Base-by-base conservation (phyloP, 1,284 basidiomycete species). In the Marasmius sp. region DNA sequence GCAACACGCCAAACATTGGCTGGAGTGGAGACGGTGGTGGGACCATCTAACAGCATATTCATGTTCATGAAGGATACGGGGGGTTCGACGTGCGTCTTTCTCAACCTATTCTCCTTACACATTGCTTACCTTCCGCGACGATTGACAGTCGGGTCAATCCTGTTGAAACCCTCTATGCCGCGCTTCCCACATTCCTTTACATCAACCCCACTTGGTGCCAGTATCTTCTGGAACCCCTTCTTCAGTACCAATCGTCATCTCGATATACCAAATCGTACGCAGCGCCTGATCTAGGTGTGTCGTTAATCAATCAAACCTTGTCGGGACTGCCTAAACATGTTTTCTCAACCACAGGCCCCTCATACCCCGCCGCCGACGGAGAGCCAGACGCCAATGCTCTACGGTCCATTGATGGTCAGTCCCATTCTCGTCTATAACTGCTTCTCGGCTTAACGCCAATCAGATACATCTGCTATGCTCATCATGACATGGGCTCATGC, bases 131-230 rank as follows among this genome's bases (percentile, higher is more conserved):
- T 18, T 33, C 27, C 10, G 10, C 10, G 7, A 27, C 22, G 5
- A 12, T 36, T 8, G 9, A 14, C 38, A 61, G 62, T 16, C 62
- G 62, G 11, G 69, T 76, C 37, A 78, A 76, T 59, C 74, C 79
- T 1, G 78, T 81, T 8, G 81, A 82, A 62, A 71, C 74, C 3
- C 67, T 81, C 27, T 80, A 73, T 59, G 70, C 77, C 0, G 70
- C 76, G 3, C 79, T 75, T 60, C 79, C 79, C 1, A 67, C 72
- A 18, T 76, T 74, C 56, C 61, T 80, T 50, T 79, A 76, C 61
- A 62, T 77, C 47, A 79, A 79, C 56, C 72, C 78, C 1, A 71
- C 69, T 2, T 68, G 77, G 45, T 74, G 71, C 3, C 72, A 72
- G 1, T 71, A 72, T 14, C 69, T 82, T 12, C 71, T 82, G 12